A percentile compares a stretch with the other conserved stretches of the same genome.
These are phyloP conservation scores for Penicillium sp. DNA, from an alignment of 2,329 filamentous ascomycete species.

Conservation along the genomic window DNA sequence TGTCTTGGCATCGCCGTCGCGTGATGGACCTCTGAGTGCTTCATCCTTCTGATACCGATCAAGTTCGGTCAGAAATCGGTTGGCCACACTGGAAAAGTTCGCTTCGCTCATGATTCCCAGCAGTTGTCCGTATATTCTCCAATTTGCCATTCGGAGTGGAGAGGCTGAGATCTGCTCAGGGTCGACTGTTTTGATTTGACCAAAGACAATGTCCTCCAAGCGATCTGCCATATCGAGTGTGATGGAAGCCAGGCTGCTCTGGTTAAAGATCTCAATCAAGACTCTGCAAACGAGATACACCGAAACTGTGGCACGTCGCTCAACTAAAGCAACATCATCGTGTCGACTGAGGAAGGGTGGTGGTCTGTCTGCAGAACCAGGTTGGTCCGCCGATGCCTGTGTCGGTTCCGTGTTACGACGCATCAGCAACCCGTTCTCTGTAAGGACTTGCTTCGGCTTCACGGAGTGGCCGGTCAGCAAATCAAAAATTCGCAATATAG, in stretches of 20 bases:
- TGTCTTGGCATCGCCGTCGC: conserved; percentile 73
- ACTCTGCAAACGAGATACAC: conserved; percentile 95
- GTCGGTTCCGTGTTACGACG: conserved; percentile 73
- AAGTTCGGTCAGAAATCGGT: conserved; percentile 77
- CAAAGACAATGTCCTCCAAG: conserved; percentile 91
- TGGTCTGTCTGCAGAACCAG: conserved; percentile 28
- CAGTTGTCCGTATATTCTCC: conserved; percentile 88
- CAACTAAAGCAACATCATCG: conserved; percentile 72
- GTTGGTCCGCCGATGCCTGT: conserved; percentile 43
- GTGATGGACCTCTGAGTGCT: conserved; percentile 42
- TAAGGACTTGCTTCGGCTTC: conserved; percentile 34
- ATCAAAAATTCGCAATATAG: neutral
- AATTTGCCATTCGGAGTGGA: conserved; percentile 84
- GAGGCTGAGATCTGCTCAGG: conserved; percentile 69
- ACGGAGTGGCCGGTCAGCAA: neutral
- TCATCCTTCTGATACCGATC: conserved; percentile 74
- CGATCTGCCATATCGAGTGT: conserved; percentile 91
- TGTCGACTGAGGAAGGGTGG: conserved; percentile 52
- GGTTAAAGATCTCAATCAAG: conserved; percentile 86
- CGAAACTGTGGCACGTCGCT: conserved; percentile 87
- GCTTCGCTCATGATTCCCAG: conserved; percentile 95
- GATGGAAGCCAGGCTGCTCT: conserved; percentile 78
- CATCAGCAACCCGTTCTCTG: conserved; percentile 50
- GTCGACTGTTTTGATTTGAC: conserved; percentile 86
- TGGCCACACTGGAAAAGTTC: conserved; percentile 80